Base-by-base conservation (phyloP, 768 basidiomycete species). In the Lactarius hatsudake region DNA sequence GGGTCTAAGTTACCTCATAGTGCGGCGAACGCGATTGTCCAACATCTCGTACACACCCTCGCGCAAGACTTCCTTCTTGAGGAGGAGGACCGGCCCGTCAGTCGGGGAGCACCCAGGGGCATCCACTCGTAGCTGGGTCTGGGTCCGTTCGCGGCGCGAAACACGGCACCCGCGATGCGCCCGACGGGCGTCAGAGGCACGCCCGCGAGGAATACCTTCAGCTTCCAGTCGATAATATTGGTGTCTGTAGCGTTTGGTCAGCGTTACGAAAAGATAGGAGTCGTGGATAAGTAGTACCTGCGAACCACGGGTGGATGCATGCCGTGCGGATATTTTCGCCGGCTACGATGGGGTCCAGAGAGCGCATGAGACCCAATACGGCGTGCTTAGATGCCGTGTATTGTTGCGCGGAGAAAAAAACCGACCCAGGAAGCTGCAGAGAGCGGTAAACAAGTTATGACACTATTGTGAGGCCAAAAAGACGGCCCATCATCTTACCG, bases 371-470 rank as follows among this genome's bases (percentile, higher is more conserved):
- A 12, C 84, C 85, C 7, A 86, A 75, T 8, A 86, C 73, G 42
- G 79, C 84, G 67, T 85, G 85, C 71, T 86, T 86, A 15, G 86
- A 81, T 18, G 81, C 82, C 8, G 78, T 75, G 72, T 86, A 86
- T 58, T 84, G 72, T 23, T 79, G 74, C 6, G 75, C 84, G 23
- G 68, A 69, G 3, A 84, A 81, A 32, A 32, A 86, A 76, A 0
- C 76, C 77, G 42, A 73, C 45, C 82, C 84, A 85, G 28, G 84
- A 86, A 42, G 86, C 84, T 85, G 61, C 40, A 26, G 2, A 59
- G 48, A 45, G 51, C 38, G 23, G 42, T 40, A 17, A 17, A 3
- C 1, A 38, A 13, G 36, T 38, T 9, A 38, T 38, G 36, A 36
- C 12, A 40, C 38, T 40, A 40, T 40, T 40, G 2, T 12, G 20